Evolutionary conservation across 148 eudicot species (phyloP), one percentile per base, ranked within the genome.

Genomic region (Vaccinium corymbosum): DNA sequence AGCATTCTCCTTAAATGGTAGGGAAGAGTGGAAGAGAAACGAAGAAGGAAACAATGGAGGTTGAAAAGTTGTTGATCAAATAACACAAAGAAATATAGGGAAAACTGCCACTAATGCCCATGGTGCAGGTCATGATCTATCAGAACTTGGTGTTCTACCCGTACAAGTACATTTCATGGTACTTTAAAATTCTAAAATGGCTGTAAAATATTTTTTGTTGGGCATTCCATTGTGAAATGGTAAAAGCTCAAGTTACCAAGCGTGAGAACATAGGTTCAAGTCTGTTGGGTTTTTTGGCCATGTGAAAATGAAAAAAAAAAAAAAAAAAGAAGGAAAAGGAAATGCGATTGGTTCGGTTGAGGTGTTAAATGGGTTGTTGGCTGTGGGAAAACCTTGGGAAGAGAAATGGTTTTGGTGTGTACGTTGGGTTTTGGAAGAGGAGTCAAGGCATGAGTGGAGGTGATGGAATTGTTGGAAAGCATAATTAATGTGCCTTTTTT

Each of bases 211-310:
- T 8, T 8, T 72, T 72, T 71, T 35, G 1, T 7, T 20, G 49
- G 50, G 50, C 50, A 72, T 17, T 38, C 49, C 11, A 1, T 9
- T 0, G 50, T 38, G 50, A 27, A 15, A 38, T 72, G 76, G 49
- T 72, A 72, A 72, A 72, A 72, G 56, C 53, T 76, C 22, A n/a
- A 76, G 55, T 29, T 46, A 20, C 79, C 16, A 76, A 76, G 29
- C 22, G 50, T 35, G n/a, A 46, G 51, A 74, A 74, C 6, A 3
- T n/a, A 48, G 14, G 9, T 73, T 38, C n/a, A 35, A 73, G 49
- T 25, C 50, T 35, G 11, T 59, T 32, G 35, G 35, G 35, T 32
- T 32, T 32, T 32, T 32, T 32, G 2, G 2, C 35, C 35, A 32
- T 0, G 1, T 32, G 35, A 32, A 32, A 32, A 32, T 1, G 1